Evolutionary conservation across 2,329 filamentous ascomycete species (phyloP), one percentile per base, ranked within the genome.

Genomic region (Triangularia verruculosa): DNA sequence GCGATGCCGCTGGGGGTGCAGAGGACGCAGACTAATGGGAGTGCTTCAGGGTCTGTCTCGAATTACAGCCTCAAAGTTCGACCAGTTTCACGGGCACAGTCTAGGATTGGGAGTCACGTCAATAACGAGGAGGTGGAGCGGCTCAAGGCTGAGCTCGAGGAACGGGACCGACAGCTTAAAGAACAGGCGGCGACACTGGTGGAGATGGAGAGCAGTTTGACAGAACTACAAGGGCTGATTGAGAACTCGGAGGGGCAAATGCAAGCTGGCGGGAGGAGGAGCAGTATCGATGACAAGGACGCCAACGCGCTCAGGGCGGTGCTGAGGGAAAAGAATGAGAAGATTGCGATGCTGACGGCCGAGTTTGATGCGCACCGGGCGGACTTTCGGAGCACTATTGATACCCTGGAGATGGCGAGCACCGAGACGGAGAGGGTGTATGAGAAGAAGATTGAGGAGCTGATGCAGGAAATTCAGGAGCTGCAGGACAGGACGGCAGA

Each of bases 361-460:
- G 95, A 99, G 74, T 99, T 99, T 71, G 95, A 99, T 73, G 87
- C 90, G 9, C 94, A 99, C 74, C 86, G 95, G 64, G 94, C 95
- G 17, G 95, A 99, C 76, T 99, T 99, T 78, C 84, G 95, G 69
- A 97, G 92, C 75, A 99, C 95, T 17, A 95, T 99, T 66, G 95
- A 99, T 77, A 97, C 94, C 0, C 82, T 99, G 58, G 95, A 99
- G 76, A 86, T 98, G 79, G 96, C 95, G 2, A 96, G 93, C 73
- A 91, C 93, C 0, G 95, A 99, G 78, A 99, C 95, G 0, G 91
- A 97, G 77, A 86, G 94, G 25, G 94, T 99, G 13, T 99, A 99
- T 74, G 95, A 99, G 75, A 90, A 92, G 76, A 91, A 92, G 77
- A 91, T 98, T 66, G 90, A 93, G 71, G 91, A 93, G 71, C 78